Conservation (phyloP, 345 rosid genomes). For the Citrus sp. region DNA sequence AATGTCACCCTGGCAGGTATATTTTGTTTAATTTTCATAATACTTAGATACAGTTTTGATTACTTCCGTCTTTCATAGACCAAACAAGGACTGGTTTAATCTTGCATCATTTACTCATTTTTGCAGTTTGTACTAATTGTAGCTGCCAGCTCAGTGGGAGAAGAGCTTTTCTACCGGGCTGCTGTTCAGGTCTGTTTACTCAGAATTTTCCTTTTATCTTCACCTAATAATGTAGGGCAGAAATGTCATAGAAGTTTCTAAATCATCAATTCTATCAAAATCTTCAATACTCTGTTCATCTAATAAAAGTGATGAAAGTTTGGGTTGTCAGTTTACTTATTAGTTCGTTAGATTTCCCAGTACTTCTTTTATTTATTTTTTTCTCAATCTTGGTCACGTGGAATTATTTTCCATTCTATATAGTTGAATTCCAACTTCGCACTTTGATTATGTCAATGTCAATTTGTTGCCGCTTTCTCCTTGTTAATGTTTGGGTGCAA, state of each 20-base stretch:
- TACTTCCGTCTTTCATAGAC: neutral
- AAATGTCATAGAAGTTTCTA: neutral
- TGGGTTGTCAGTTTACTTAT: neutral
- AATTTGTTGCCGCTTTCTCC: neutral
- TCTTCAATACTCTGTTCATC: neutral
- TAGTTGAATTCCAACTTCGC: neutral
- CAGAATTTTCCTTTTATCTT: neutral
- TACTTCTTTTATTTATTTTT: neutral
- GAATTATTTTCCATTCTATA: neutral
- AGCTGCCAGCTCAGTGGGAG: constrained; percentile 92
- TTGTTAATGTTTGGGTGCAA: neutral
- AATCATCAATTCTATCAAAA: neutral
- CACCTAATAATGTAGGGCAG: neutral
- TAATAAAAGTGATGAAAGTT: neutral
- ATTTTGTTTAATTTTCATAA: neutral
- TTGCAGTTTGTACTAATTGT: constrained; percentile 78
- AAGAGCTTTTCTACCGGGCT: constrained; percentile 97
- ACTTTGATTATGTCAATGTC: neutral
- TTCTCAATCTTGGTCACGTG: neutral
- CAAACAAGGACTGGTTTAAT: constrained; percentile 7
- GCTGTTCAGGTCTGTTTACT: constrained; percentile 75
- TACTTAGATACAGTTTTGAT: neutral
- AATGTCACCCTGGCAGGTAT: constrained; percentile 97
- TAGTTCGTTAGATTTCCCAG: neutral
- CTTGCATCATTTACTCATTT: neutral